Evolutionary conservation across 352 stramenopile species (phyloP).

Genomic region (Peronospora farinosa): DNA sequence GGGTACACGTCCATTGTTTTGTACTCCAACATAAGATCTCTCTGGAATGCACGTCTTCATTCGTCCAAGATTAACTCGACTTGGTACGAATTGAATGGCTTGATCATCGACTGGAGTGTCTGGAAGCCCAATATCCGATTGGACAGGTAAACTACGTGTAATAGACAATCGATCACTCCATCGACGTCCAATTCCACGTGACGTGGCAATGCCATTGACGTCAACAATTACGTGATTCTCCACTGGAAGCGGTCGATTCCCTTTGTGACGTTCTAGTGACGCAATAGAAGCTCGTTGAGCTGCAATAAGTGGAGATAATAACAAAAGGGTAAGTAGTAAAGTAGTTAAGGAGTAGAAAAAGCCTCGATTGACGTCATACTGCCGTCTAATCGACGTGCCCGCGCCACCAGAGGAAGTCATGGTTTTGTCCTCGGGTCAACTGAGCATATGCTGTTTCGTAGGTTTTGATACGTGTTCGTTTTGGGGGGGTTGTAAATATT

Average conservation of each 20-base stretch:
- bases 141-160: constrained; percentile 19
- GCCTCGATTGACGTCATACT: constrained; percentile 6
- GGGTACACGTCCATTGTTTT: constrained; percentile 30
- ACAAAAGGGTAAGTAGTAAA: constrained; percentile 11
- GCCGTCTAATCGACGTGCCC: constrained; percentile 4
- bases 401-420: constrained; percentile 17
- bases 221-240: constrained; percentile 21
- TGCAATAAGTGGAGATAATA: constrained; percentile 14
- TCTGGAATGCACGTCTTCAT: constrained; percentile 32
- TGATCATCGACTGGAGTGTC: constrained; percentile 17
- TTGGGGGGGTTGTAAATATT: too few relatives aligned
- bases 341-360: neutral
- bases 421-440: neutral
- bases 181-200: constrained; percentile 17
- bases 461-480: too few relatives aligned
- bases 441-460: too few relatives aligned
- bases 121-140: neutral
- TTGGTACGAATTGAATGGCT: constrained; percentile 35
- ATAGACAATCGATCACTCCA: constrained; percentile 39
- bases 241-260: constrained; percentile 5
- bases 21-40: constrained; percentile 27
- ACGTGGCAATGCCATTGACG: constrained; percentile 19
- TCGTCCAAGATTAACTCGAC: constrained; percentile 32
- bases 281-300: constrained; percentile 3
- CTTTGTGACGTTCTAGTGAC: constrained; percentile 5